Conservation (phyloP, 352 stramenopile genomes). For the Aphanomyces euteiches region DNA sequence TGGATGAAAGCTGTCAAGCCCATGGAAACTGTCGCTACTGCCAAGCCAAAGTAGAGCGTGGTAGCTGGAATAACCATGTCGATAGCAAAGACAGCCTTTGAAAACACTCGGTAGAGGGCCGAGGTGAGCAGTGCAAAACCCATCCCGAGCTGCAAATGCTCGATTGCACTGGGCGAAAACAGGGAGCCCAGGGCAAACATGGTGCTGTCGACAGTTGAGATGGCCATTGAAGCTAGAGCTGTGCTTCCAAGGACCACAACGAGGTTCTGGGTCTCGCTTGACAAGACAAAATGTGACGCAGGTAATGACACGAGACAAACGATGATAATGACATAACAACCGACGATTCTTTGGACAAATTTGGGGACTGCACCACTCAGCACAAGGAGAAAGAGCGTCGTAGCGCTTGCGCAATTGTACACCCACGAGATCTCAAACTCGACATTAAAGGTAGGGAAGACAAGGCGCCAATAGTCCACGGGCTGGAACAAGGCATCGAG, state of each 20-base stretch:
- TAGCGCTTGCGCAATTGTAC: background rate
- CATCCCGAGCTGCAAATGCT: background rate
- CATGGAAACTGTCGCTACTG: too few species aligned
- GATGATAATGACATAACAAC: background rate
- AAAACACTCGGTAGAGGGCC: too few species aligned
- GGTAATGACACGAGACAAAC: background rate
- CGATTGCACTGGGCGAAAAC: background rate
- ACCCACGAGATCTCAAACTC: slow-evolving; percentile 17
- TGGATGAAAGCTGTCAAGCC: too few species aligned
- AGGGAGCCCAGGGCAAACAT: slow-evolving; percentile 11
- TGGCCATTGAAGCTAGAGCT: background rate
- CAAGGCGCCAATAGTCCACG: slow-evolving; percentile 10
- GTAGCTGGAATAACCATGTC: too few species aligned
- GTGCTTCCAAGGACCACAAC: slow-evolving; percentile 4
- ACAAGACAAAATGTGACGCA: slow-evolving; percentile 4
- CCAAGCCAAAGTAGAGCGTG: too few species aligned
- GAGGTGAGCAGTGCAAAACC: too few species aligned
- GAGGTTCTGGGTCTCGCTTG: slow-evolving; percentile 9
- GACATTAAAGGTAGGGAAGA: slow-evolving; percentile 11
- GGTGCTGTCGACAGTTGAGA: slow-evolving; percentile 5
- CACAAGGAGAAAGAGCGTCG: background rate
- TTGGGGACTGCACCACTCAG: background rate
- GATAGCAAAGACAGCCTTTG: too few species aligned
- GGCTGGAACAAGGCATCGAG: slow-evolving; percentile 6
- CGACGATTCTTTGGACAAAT: background rate